Evolutionary conservation across 345 rosid species (phyloP).

Genomic region (Citrus sinensis): DVS_A1.0 CM039161.1:24729501-24730000

Average conservation of each 20-base stretch:
- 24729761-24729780: neutral
- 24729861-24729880: neutral
- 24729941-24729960: neutral
- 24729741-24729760: neutral
- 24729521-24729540: neutral
- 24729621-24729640: neutral
- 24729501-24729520: neutral
- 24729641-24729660: neutral
- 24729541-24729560: neutral
- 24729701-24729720: too few species aligned
- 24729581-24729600: neutral
- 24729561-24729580: neutral
- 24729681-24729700: neutral
- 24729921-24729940: neutral
- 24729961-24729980: neutral
- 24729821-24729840: too few species aligned
- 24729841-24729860: neutral
- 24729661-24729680: neutral
- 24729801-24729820: neutral
- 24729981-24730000: neutral
- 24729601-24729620: neutral
- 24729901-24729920: neutral
- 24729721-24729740: neutral
- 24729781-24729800: neutral
- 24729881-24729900: too few species aligned